Base-by-base conservation (phyloP, 148 eudicot genomes). In the Chenopodium formosanum region DNA sequence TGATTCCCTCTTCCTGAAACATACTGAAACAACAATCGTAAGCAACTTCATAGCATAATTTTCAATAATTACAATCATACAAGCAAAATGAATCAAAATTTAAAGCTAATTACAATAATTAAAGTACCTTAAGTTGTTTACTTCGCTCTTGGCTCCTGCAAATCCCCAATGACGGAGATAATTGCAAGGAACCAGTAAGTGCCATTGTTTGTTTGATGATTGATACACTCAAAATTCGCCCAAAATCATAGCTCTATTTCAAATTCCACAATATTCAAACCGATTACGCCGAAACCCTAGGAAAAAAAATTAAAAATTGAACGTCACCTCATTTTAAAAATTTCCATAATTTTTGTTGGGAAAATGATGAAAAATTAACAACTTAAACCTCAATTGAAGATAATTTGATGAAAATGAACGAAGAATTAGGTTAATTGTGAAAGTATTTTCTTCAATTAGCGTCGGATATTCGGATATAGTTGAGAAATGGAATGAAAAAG, bases 161-260 rank as follows among this genome's bases (percentile, higher is more conserved):
- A 81, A 84, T 53, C 79, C 93, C 91, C 84, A 86, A 79, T 19
- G 79, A 79, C 2, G 82, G 88, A 48, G 89, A 84, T 68, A 89
- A 69, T 74, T 92, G 91, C 89, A 92, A 84, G 79, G 89, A 88
- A 81, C 88, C 88, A 78, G 87, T 56, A 48, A 85, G 74, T 74
- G 87, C 84, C 95, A 89, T 89, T 74, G 56, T 76, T 89, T 74
- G 56, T 76, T 27, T 58, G 47, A 85, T 37, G 34, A 68, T 31
- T 63, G 48, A 19, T 27, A 60, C 25, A 9, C 63, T 47, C 75
- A 76, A 52, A 16, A 70, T 58, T 23, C 46, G 23, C 69, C 70
- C 31, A 73, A 64, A 76, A 63, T 77, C 27, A 67, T 31, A 23
- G 76, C 63, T 13, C 60, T 48, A 58, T 31, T 81, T 62, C 6